Base-by-base conservation (phyloP, 345 rosid species). In the Citrus reticulata region DNA sequence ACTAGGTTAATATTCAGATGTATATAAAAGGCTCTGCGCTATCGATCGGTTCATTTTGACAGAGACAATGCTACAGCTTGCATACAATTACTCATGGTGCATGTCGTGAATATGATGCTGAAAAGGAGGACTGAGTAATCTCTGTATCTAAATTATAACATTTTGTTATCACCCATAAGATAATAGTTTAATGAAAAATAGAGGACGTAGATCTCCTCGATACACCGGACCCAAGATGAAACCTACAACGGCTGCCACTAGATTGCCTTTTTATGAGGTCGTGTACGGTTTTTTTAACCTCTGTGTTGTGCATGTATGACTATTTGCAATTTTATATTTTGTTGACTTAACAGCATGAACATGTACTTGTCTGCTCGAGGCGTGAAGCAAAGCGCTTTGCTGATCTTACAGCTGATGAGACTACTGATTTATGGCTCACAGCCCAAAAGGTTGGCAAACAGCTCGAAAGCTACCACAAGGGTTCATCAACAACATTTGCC, bases 361-460 rank as follows among this genome's bases (percentile, higher is more conserved):
- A 93, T 91, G 99, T 96, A 74, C 97, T 96, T 75, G 91, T 93
- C 72, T 90, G 94, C 80, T 93, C 97, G 69, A 86, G 86, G 85
- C 97, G 98, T 72, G 93, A 90, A 84, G 98, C 88, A 68, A 87
- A 91, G 80, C 95, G 97, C 57, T 89, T 96, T 86, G 89, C 78
- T 83, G 98, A 96, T 84, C 98, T 94, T 70, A 94, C 92, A 74
- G 89, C 85, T 73, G 92, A 91, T 17, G 97, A 96, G 91, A 88
- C 92, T 10, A 84, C 79, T 66, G 98, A 96, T 84, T 63, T 96
- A 4, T 96, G 99, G 98, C 83, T 89, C 75, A 77, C 87, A 16
- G 95, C 98, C 37, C 89, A 96, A 85, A 96, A 86, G 79, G 59
- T 96, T 78, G 98, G 97, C 69, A 78, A 77, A 51, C 86, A 75